A percentile compares a stretch with the other conserved stretches of the same genome.
These are phyloP conservation scores for Stephania cephalantha DNA, from an alignment of 164 flowering plant species.

Conservation along the genomic window DNA sequence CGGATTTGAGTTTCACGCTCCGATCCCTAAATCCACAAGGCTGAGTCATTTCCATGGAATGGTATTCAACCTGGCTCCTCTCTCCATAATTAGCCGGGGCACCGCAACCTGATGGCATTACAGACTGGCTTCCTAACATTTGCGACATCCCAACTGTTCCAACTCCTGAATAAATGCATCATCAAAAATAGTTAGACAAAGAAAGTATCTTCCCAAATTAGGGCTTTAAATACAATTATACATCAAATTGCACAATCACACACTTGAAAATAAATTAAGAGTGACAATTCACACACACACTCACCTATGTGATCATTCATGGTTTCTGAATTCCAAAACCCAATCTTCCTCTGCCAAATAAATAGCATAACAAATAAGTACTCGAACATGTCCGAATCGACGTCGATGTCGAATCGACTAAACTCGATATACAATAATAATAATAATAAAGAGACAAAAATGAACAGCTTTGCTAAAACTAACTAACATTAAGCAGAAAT, in stretches of 20 bases:
- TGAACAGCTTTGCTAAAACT: not conserved
- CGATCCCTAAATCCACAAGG: conserved; percentile 24
- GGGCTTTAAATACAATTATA: not conserved
- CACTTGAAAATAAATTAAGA: not conserved
- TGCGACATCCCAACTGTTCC: conserved; percentile 17
- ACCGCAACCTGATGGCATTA: conserved; percentile 30
- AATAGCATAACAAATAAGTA: not conserved
- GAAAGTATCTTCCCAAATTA: too few species aligned
- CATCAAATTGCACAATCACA: not conserved
- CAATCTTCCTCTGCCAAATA: conserved; percentile 49
- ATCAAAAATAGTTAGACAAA: not conserved
- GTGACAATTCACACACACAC: conserved; percentile 6
- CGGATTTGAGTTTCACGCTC: conserved; percentile 18
- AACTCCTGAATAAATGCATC: conserved; percentile 16
- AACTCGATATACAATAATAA: not conserved
- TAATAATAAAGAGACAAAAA: not conserved
- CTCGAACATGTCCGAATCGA: not conserved
- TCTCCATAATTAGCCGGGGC: too few species aligned
- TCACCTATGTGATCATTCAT: conserved; percentile 36
- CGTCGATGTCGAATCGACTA: not conserved
- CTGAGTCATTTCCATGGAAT: not conserved
- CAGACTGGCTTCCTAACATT: conserved; percentile 25
- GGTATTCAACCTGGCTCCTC: too few species aligned
- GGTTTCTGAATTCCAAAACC: conserved; percentile 49
- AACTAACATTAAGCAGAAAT: not conserved